These are phyloP conservation scores for Castanea sativa DNA, from an alignment of 306 rosid genomes.

Conservation along the genomic window DNA sequence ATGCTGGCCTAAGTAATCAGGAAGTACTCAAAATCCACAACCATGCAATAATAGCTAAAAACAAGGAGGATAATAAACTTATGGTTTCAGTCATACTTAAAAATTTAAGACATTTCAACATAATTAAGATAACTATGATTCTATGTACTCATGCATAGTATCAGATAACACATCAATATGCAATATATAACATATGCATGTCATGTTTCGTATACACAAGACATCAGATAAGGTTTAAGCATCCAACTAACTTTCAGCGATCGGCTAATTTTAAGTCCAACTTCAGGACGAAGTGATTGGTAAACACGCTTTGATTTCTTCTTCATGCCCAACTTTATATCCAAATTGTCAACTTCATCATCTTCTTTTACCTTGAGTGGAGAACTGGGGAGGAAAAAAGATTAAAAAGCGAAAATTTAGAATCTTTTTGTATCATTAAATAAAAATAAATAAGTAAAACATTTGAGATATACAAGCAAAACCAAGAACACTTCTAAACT, in stretches of 20 bases:
- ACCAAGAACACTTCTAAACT: not conserved
- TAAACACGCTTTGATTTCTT: slow-evolving; percentile 88
- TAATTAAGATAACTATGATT: not conserved
- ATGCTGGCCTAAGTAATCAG: not conserved
- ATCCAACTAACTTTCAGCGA: slow-evolving; percentile 83
- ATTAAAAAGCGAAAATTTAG: not conserved
- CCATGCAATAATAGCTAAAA: not conserved
- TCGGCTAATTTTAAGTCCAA: slow-evolving; percentile 89
- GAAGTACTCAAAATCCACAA: not conserved
- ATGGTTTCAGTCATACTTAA: not conserved
- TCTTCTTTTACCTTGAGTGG: slow-evolving; percentile 83
- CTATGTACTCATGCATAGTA: not conserved
- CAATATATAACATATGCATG: not conserved
- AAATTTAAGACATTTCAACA: not conserved
- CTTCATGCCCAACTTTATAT: slow-evolving; percentile 66
- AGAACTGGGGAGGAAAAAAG: slow-evolving; percentile 48
- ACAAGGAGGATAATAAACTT: not conserved
- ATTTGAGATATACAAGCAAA: not conserved
- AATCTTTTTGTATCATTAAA: slow-evolving; percentile 12
- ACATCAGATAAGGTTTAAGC: slow-evolving; percentile 28
- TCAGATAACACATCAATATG: not conserved
- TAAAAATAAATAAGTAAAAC: not conserved
- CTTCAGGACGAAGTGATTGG: slow-evolving; percentile 89
- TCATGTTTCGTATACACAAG: not conserved
- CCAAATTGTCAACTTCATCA: slow-evolving; percentile 90